Percentiles rank a stretch among this genome's conserved stretches.
These are phyloP conservation scores for Coniochaeta hoffmannii DNA, from an alignment of 2,329 filamentous ascomycete genomes.

Conservation along the genomic window DNA sequence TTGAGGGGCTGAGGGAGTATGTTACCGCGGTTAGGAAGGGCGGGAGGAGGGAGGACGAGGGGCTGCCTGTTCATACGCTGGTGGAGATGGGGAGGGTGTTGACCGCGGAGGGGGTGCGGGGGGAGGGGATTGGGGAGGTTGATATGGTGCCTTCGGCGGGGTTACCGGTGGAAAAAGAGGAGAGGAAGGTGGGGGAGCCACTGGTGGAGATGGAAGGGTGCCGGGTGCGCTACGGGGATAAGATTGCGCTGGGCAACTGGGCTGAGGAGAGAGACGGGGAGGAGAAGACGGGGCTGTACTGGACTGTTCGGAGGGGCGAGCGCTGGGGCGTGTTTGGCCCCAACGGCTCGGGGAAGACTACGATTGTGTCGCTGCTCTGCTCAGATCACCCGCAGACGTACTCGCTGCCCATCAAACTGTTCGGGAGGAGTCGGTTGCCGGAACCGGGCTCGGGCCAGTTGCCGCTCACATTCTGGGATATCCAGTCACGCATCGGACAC, in stretches of 20 bases:
- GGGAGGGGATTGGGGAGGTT: constrained; percentile 25
- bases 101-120: constrained; percentile 29
- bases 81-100: constrained; percentile 42
- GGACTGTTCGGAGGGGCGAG: constrained; percentile 76
- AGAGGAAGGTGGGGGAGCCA: constrained; percentile 47
- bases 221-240: constrained; percentile 70
- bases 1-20: constrained; percentile 44
- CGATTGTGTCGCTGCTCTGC: constrained; percentile 82
- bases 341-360: constrained; percentile 95
- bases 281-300: constrained; percentile 59
- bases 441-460: constrained; percentile 55
- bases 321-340: constrained; percentile 90
- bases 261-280: constrained; percentile 45
- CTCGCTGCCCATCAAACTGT: constrained; percentile 77
- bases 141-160: constrained; percentile 9
- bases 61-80: constrained; percentile 38
- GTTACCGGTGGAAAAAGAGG: background rate
- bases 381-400: constrained; percentile 96
- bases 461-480: constrained; percentile 85
- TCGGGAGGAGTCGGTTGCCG: constrained; percentile 74
- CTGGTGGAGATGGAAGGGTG: constrained; percentile 85
- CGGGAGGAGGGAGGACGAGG: constrained; percentile 34
- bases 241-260: constrained; percentile 77
- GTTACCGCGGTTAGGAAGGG: constrained; percentile 38
- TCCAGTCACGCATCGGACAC: constrained; percentile 84